Base-by-base conservation (phyloP, 192 early-diverging fungal genomes). In the Dissophora ornata region DNA sequence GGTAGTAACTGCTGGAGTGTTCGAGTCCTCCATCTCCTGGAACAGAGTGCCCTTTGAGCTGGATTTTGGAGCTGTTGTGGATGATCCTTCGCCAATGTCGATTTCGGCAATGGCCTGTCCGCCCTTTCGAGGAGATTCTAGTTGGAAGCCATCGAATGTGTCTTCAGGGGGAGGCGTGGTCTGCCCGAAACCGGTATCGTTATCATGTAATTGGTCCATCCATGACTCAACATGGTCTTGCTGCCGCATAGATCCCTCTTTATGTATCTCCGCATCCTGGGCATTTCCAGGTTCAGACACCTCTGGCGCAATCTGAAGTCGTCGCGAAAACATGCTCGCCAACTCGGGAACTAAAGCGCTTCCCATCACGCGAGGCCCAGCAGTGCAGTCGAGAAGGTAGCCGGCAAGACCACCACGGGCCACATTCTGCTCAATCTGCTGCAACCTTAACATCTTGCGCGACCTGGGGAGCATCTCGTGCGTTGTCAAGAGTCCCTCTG, bases 61-160 rank as follows among this genome's bases (percentile, higher is more conserved):
- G 41, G 29, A n/a, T n/a, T n/a, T n/a, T n/a, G n/a, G n/a, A 22
- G 29, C 25, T 42, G 67, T 8, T 63, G 42, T 11, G 3, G 54
- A 38, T 4, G 44, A 16, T 1, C 28, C 46, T 6, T 42, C 49
- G 18, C 34, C 18, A 40, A 10, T 24, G 7, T 53, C 40, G 2
- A 25, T 49, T 0, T 34, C 30, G 22, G 3, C 22, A 18, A 56
- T 29, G 38, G 40, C 79, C 38, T 77, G 81, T 18, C 55, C 69
- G 5, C 75, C 67, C 51, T 56, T 71, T 29, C 68, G 77, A 52
- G 82, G 77, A 57, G 82, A 69, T 55, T 85, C 82, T 46, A 80
- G 13, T 4, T 47, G 73, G 32, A 77, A 57, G 4, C 52, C 63
- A 6, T 75, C 69, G 36, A 70, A 71, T 36, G 55, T 29, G 18